These are phyloP conservation scores for Urochloa ruziziensis DNA, from an alignment of 176 grass and related monocot genomes.

Conservation along the genomic window DNA sequence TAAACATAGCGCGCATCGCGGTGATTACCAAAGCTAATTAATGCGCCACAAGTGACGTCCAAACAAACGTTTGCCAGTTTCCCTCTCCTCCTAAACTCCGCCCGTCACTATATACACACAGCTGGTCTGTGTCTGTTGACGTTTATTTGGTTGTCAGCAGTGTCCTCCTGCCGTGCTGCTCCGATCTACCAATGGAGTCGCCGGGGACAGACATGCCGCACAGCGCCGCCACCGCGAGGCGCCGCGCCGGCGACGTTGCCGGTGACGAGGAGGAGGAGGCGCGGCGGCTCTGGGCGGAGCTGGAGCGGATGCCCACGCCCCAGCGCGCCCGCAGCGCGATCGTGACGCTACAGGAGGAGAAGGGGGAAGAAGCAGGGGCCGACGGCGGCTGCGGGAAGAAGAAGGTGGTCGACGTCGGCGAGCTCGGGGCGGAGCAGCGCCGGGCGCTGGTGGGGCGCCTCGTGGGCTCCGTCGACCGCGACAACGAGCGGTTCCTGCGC, in stretches of 20 bases:
- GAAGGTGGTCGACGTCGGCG: conserved; percentile 37
- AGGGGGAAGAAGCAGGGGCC: neutral
- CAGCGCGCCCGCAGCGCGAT: conserved; percentile 38
- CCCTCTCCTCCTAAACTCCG: neutral
- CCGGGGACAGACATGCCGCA: neutral
- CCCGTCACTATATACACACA: neutral
- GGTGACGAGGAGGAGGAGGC: conserved; percentile 35
- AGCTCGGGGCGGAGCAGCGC: conserved; percentile 28
- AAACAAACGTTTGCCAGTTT: neutral
- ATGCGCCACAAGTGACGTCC: neutral
- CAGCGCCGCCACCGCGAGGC: neutral
- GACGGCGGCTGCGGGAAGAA: neutral
- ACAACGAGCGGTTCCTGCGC: conserved; percentile 59
- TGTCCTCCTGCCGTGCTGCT: neutral
- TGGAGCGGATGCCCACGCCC: conserved; percentile 51
- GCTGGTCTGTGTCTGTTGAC: too few relatives aligned
- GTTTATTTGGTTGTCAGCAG: too few relatives aligned
- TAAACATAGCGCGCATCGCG: too few relatives aligned
- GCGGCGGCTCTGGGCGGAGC: conserved; percentile 48
- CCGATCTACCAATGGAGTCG: neutral
- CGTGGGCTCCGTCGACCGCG: conserved; percentile 35
- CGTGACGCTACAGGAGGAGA: neutral
- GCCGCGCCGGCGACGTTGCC: neutral
- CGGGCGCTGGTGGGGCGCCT: conserved; percentile 47
- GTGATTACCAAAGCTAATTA: too few relatives aligned